Base-by-base conservation (phyloP, 2,329 filamentous ascomycete species). In the Gaeumannomyces sp. region DNA sequence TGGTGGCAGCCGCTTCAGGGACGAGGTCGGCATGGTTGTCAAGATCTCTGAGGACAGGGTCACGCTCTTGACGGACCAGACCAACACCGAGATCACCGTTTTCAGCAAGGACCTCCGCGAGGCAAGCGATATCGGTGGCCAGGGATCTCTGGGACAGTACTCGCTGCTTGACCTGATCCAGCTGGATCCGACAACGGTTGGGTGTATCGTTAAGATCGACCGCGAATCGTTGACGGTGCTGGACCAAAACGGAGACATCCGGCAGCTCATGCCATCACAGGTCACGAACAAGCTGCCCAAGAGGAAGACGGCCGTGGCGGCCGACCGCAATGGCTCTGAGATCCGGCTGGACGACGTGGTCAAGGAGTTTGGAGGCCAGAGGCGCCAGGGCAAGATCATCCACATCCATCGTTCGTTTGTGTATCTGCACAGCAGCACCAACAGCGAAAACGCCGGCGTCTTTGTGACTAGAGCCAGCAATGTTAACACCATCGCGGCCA, bases 51-150 rank as follows among this genome's bases (percentile, higher is more conserved):
- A 96, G 66, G 95, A 99, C 74, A 89, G 91, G 56, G 93, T 99
- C 65, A 98, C 95, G 1, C 81, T 99, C 69, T 81, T 99, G 69
- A 97, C 92, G 61, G 95, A 99, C 77, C 92, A 95, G 75, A 95
- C 87, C 67, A 94, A 95, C 76, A 88, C 89, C 63, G 95, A 99
- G 75, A 93, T 99, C 70, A 97, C 93, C 0, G 95, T 99, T 45
- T 99, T 99, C 74, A 97, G 94, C 80, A 97, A 96, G 75, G 95
- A 99, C 78, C 79, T 99, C 67, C 87, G 96, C 70, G 92, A 97
- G 76, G 95, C 95, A 33, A 92, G 92, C 64, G 95, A 98, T 73
- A 92, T 93, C 70, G 93, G 93, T 68, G 93, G 92, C 22, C 89
- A 93, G 72, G 90, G 92, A 33, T 87, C 88, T 38, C 80, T 94